Base-by-base conservation (phyloP, 1,284 basidiomycete species). In the Austroboletus sp. region DNA sequence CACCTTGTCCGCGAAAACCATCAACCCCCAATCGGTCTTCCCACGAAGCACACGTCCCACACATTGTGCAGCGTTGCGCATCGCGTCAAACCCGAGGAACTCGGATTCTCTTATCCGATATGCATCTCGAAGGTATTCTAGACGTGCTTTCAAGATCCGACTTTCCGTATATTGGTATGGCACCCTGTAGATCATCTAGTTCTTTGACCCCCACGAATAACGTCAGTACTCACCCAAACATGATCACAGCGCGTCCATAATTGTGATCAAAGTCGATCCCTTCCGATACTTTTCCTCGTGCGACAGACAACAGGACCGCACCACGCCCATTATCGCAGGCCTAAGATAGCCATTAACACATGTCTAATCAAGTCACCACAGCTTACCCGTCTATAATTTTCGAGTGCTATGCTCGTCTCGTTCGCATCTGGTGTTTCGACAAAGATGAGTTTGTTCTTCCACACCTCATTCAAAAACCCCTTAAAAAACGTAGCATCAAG, bases 251-350 rank as follows among this genome's bases (percentile, higher is more conserved):
- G 45, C 96, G 81, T 6, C 96, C 96, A 63, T 99, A 99, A 64
- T 97, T 95, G 67, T 99, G 96, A 66, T 99, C 96, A 62, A 99
- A 99, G 80, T 99, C 96, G 62, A 99, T 99, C 5, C 96, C 96
- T 70, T 99, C 96, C 0, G 96, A 98, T 0, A 99, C 96, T 67
- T 99, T 99, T 6, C 96, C 96, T 74, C 96, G 82, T 16, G 96
- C 96, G 36, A 99, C 96, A 17, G 95, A 98, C 17, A 99, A 75
- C 33, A 99, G 72, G 32, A 98, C 94, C 6, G 96, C 96, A 0
- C 96, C 96, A 44, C 96, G 82, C 17, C 96, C 96, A 62, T 99
- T 99, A 69, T 98, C 94, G 66, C 96, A 99, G 23, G 96, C 96
- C 89, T 94, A 44, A 1, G 47, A 16, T 19, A 30, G 30, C 10